Conservation (phyloP, 225 moss, liverwort and hornwort species). For the Asterella californica region DNA sequence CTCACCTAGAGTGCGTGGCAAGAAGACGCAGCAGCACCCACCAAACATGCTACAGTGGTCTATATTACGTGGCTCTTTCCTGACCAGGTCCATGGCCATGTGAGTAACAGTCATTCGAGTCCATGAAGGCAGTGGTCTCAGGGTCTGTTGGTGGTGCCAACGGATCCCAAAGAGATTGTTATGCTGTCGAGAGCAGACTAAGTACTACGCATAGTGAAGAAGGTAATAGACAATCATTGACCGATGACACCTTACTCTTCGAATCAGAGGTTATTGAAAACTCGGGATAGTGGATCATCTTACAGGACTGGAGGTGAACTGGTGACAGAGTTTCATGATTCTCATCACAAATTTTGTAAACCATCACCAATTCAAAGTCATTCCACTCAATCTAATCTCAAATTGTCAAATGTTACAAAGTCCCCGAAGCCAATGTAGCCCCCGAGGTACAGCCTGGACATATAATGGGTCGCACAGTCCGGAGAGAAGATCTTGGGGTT, state of each 20-base stretch:
- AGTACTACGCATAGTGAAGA: conserved; percentile 6
- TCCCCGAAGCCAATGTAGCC: conserved; percentile 21
- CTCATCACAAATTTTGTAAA: background rate
- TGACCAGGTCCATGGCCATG: background rate
- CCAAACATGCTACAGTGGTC: background rate
- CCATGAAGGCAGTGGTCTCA: background rate
- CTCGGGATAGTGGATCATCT: background rate
- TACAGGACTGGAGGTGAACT: background rate
- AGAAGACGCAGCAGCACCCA: background rate
- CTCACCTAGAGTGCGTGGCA: no score
- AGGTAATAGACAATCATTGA: background rate
- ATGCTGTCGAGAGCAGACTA: background rate
- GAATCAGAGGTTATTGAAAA: background rate
- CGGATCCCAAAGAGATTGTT: background rate
- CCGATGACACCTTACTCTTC: background rate
- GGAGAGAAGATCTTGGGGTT: conserved; percentile 31
- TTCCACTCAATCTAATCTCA: background rate
- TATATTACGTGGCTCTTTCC: background rate
- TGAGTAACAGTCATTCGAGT: background rate
- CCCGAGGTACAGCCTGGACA: conserved; percentile 1
- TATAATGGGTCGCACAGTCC: conserved; percentile 26
- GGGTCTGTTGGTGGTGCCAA: background rate
- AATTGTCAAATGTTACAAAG: conserved; percentile 4
- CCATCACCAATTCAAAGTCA: background rate
- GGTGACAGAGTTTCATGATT: background rate